phyloP scores from a whole-genome alignment of 202 grass and related monocot species.

The Thinopyrum obtusiflorum region DNA sequence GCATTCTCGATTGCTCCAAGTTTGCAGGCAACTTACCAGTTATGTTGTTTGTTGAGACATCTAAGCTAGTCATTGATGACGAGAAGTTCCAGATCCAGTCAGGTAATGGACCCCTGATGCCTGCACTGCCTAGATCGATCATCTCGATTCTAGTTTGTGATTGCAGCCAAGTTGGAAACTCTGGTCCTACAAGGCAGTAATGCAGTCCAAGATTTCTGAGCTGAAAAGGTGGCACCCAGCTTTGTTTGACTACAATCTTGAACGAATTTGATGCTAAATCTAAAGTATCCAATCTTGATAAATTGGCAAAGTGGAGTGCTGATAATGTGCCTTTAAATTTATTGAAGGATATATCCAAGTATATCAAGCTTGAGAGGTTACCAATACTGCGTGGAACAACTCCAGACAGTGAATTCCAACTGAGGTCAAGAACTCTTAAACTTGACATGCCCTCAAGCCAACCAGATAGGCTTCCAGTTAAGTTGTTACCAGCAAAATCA shows the following conservation, averaged over 20 bases:
- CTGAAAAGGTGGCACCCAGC: slow-evolving; percentile 50
- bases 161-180: slow-evolving; percentile 45
- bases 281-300: slow-evolving; percentile 34
- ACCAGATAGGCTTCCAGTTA: too few species aligned
- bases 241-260: background rate
- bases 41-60: slow-evolving; percentile 41
- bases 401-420: too few species aligned
- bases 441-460: too few species aligned
- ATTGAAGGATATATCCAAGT: slow-evolving; percentile 42
- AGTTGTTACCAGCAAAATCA: too few species aligned
- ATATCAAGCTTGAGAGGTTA: slow-evolving; percentile 18
- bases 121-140: slow-evolving; percentile 30
- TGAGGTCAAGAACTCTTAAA: too few species aligned
- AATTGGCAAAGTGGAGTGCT: slow-evolving; percentile 34
- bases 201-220: slow-evolving; percentile 8
- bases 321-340: slow-evolving; percentile 11
- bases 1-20: background rate
- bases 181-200: slow-evolving; percentile 26
- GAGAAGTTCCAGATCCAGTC: slow-evolving; percentile 51
- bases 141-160: slow-evolving; percentile 13
- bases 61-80: background rate
- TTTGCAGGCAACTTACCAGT: slow-evolving; percentile 24
- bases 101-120: slow-evolving; percentile 30
- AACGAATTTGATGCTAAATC: slow-evolving; percentile 24
- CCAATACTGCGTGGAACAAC: too few species aligned